Evolutionary conservation across 2,329 filamentous ascomycete genomes (phyloP).

Genomic region (Sporothrix brunneoviolacea): DNA sequence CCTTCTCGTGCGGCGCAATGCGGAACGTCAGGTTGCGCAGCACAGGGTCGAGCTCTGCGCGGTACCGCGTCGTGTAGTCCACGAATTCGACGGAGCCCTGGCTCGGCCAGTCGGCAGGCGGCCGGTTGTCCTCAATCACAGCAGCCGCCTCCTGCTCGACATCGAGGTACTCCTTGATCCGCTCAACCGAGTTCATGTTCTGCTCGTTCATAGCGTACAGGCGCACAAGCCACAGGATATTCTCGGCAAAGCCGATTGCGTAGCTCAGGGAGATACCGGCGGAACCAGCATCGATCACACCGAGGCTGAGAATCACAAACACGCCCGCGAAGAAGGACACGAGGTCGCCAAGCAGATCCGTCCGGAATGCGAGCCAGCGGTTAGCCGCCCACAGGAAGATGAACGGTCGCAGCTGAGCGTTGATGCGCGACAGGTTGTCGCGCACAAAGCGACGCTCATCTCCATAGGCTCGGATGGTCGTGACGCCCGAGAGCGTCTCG

Average conservation of each 20-base stretch:
- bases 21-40: slow-evolving; percentile 79
- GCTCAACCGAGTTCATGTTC: slow-evolving; percentile 98
- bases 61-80: slow-evolving; percentile 82
- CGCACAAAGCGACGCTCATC: slow-evolving; percentile 89
- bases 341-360: slow-evolving; percentile 82
- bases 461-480: slow-evolving; percentile 93
- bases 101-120: slow-evolving; percentile 75
- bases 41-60: slow-evolving; percentile 79
- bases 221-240: slow-evolving; percentile 91
- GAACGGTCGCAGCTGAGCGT: slow-evolving; percentile 86
- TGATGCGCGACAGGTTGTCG: slow-evolving; percentile 82
- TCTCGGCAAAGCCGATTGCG: slow-evolving; percentile 93
- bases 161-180: slow-evolving; percentile 93
- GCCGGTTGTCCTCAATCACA: slow-evolving; percentile 70
- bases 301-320: slow-evolving; percentile 80
- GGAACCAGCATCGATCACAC: slow-evolving; percentile 78
- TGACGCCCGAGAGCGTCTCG: slow-evolving; percentile 89
- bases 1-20: slow-evolving; percentile 80
- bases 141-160: slow-evolving; percentile 86
- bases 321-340: slow-evolving; percentile 91
- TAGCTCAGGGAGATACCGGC: slow-evolving; percentile 93
- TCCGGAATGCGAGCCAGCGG: slow-evolving; percentile 89
- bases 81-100: slow-evolving; percentile 82
- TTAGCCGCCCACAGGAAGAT: slow-evolving; percentile 96
- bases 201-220: slow-evolving; percentile 94